phyloP scores from a whole-genome alignment of 257 asterid genomes.

The Craterostigma plantagineum region DNA sequence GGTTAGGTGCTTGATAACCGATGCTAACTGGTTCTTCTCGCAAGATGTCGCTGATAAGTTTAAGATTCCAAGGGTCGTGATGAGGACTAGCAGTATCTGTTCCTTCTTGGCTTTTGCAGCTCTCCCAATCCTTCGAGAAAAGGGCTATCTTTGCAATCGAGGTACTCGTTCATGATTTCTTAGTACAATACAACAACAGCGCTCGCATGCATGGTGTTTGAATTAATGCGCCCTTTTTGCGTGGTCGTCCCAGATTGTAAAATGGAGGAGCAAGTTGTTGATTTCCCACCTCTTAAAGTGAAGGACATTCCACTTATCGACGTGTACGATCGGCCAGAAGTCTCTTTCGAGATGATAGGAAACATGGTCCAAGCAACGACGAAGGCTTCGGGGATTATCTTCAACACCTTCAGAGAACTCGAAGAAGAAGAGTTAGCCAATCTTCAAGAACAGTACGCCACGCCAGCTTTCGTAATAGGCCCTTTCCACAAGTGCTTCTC shows the following conservation, averaged over 20 bases:
- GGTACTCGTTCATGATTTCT: constrained; percentile 6
- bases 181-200: no score
- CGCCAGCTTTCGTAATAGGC: constrained; percentile 17
- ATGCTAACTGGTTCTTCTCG: constrained; percentile 14
- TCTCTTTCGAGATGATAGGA: neutral
- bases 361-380: constrained; percentile 12
- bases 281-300: constrained; percentile 18
- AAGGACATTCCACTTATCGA: constrained; percentile 15
- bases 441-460: constrained; percentile 5
- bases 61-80: constrained; percentile 21
- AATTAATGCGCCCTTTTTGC: no score
- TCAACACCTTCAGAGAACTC: constrained; percentile 19
- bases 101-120: constrained; percentile 12
- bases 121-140: constrained; percentile 10
- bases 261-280: constrained; percentile 11
- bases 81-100: constrained; percentile 15
- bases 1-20: constrained; percentile 10
- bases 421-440: constrained; percentile 10
- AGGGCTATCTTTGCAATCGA: constrained; percentile 12
- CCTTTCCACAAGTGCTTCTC: constrained; percentile 22
- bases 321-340: constrained; percentile 3
- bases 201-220: no score
- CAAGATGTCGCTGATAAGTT: constrained; percentile 18
- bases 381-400: constrained; percentile 12
- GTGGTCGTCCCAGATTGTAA: constrained; percentile 8